Conservation (phyloP, 345 rosid genomes). For the Salix viminalis region DNA sequence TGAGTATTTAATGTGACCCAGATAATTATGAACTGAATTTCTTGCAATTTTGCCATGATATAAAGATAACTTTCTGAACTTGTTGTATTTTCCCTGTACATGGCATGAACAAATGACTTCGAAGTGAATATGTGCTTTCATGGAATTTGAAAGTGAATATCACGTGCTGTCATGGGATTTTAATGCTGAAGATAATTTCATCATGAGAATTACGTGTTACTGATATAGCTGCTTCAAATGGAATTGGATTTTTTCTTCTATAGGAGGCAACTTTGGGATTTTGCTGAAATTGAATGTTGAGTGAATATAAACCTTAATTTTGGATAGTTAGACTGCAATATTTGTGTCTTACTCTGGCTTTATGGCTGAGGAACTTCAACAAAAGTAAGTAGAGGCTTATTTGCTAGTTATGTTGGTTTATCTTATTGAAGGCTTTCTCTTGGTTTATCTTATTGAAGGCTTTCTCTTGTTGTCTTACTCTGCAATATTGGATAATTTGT, state of each 20-base stretch:
- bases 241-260: not conserved
- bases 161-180: not conserved
- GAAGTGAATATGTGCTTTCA: not conserved
- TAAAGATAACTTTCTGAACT: constrained; percentile 9
- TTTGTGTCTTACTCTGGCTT: not conserved
- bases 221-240: not conserved
- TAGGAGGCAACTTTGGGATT: not conserved
- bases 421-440: not conserved
- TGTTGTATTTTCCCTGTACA: not conserved
- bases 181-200: not conserved
- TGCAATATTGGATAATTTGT: not conserved
- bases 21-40: constrained; percentile 1
- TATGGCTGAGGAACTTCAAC: not conserved
- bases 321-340: not conserved
- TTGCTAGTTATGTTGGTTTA: not conserved
- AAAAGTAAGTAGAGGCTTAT: not conserved
- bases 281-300: not conserved
- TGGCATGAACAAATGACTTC: not conserved
- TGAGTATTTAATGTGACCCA: not conserved
- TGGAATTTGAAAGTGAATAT: not conserved
- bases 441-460: not conserved
- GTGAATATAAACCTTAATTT: not conserved
- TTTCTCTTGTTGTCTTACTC: not conserved
- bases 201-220: not conserved
- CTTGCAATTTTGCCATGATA: constrained; percentile 11